A percentile compares a stretch with the other conserved stretches of the same genome.
Conservation (phyloP, 352 stramenopile species). For the Thalassiosira livingstoniorum region DNA sequence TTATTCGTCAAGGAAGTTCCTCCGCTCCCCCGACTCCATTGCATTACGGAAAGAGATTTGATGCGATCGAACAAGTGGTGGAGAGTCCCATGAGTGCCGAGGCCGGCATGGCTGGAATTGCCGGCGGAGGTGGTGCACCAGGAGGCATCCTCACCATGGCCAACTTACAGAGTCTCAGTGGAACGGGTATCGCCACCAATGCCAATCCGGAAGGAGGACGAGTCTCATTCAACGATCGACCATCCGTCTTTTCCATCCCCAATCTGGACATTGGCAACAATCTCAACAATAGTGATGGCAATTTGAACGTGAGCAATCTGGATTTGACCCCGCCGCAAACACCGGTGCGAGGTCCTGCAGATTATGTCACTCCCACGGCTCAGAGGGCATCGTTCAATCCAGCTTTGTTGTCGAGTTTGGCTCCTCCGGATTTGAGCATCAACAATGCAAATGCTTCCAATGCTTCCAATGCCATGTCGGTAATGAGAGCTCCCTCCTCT, state of each 20-base stretch:
- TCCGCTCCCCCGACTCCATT: constrained; percentile 41
- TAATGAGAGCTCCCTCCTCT: background rate
- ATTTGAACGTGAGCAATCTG: no score
- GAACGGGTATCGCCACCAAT: constrained; percentile 1
- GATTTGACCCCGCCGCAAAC: constrained; percentile 55
- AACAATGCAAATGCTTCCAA: no score
- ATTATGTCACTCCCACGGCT: constrained; percentile 50
- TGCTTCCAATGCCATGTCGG: background rate
- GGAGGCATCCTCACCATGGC: no score
- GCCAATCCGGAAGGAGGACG: constrained; percentile 7
- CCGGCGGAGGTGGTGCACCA: no score
- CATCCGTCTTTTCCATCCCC: constrained; percentile 26
- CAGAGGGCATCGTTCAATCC: constrained; percentile 24
- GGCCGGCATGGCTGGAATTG: no score
- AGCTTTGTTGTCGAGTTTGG: constrained; percentile 29
- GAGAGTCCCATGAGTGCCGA: constrained; percentile 17
- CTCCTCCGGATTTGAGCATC: constrained; percentile 4
- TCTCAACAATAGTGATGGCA: no score
- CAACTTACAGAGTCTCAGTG: no score
- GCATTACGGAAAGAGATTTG: constrained; percentile 40
- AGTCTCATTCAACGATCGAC: constrained; percentile 30
- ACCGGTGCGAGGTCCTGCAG: constrained; percentile 46
- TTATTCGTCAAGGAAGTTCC: constrained; percentile 34
- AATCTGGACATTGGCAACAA: no score
- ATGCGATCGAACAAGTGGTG: constrained; percentile 35